Evolutionary conservation across 805 yeast species (phyloP).

Genomic region (Candida sphagnicola): DNA sequence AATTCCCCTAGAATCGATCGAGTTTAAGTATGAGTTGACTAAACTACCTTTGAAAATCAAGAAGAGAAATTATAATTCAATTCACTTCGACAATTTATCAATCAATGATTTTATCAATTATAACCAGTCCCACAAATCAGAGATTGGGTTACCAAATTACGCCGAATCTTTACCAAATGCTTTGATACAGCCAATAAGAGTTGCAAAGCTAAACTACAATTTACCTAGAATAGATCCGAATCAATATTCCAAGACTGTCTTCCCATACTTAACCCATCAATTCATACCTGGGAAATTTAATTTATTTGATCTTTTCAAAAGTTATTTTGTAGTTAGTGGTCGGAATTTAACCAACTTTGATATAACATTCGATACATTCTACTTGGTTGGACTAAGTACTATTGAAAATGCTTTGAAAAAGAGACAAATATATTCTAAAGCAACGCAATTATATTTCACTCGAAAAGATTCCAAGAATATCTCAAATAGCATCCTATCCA

Average conservation of each 20-base stretch:
- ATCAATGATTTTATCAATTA: conserved; percentile 14
- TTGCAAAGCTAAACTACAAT: conserved; percentile 6
- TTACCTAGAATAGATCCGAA: background rate
- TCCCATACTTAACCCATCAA: conserved; percentile 6
- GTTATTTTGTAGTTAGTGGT: conserved; percentile 3
- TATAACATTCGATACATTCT: conserved; percentile 1
- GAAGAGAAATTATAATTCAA: conserved; percentile 14
- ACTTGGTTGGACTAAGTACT: conserved; percentile 1
- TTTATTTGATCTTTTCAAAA: conserved; percentile 9
- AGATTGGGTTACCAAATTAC: too few relatives aligned
- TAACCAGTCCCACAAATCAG: background rate
- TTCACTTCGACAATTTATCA: conserved; percentile 18
- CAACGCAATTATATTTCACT: background rate
- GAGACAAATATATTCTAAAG: background rate
- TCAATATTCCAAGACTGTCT: background rate
- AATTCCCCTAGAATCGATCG: conserved; percentile 6
- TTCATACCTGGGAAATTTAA: conserved; percentile 6
- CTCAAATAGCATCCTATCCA: background rate
- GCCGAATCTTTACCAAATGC: conserved; percentile 7
- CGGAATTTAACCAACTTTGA: background rate
- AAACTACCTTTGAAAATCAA: conserved; percentile 19
- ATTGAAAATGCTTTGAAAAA: conserved; percentile 1
- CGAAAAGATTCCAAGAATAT: background rate
- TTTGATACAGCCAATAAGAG: conserved; percentile 3
- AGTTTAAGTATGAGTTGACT: conserved; percentile 21